Evolutionary conservation across 495 filamentous ascomycete genomes (phyloP).

Genomic region (Aspergillus bertholletiae): DNA sequence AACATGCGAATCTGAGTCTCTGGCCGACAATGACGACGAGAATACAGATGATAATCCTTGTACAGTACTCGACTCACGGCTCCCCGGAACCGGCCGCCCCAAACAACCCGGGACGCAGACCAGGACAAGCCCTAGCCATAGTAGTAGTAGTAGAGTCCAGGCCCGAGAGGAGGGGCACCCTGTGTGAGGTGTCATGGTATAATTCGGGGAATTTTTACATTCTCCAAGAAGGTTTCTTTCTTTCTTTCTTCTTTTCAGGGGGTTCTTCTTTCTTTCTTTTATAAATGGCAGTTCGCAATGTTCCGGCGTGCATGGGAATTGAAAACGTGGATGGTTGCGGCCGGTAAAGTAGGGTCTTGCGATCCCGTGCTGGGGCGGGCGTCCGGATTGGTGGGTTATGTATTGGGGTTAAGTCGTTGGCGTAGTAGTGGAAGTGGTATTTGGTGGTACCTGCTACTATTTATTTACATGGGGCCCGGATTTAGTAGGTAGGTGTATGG

Average conservation of each 20-base stretch:
- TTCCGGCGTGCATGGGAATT: too few relatives aligned
- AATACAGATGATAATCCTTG: too few relatives aligned
- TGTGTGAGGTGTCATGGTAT: background rate
- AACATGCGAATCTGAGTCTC: background rate
- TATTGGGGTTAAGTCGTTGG: background rate
- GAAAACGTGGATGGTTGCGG: background rate
- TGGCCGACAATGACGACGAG: background rate
- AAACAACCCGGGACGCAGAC: background rate
- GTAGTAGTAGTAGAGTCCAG: background rate
- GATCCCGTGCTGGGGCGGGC: constrained; percentile 9
- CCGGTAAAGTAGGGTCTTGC: background rate
- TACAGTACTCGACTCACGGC: too few relatives aligned
- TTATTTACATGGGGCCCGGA: too few relatives aligned
- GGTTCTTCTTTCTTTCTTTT: background rate
- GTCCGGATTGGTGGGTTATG: constrained; percentile 8
- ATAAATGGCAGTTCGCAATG: too few relatives aligned
- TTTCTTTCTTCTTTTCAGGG: background rate
- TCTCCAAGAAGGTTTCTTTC: too few relatives aligned
- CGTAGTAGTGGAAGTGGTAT: background rate
- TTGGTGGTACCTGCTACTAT: too few relatives aligned
- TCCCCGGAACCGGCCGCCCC: background rate
- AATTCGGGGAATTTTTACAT: too few relatives aligned
- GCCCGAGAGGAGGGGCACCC: background rate
- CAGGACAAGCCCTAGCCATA: background rate
- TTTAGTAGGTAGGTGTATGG: too few relatives aligned